phyloP scores from a whole-genome alignment of 2,329 filamentous ascomycete species.

The Mollisiaceae sp. region DNA sequence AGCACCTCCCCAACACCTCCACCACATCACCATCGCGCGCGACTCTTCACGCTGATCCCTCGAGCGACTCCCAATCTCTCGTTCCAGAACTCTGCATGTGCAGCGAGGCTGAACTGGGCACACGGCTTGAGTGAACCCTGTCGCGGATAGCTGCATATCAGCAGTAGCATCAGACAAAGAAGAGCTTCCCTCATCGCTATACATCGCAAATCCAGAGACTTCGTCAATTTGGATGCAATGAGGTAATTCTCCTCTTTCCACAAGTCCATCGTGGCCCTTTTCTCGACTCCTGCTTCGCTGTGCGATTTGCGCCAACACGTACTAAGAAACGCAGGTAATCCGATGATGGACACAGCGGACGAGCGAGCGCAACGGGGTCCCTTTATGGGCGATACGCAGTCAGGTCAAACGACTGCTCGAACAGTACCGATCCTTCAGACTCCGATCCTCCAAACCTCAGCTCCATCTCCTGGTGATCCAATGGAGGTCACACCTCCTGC shows the following conservation, averaged over 20 bases:
- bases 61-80: conserved; percentile 1
- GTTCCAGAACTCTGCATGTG: conserved; percentile 27
- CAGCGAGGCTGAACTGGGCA: conserved; percentile 39
- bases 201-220: conserved; percentile 20
- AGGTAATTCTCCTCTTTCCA: conserved; percentile 33
- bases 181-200: conserved; percentile 30
- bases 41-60: not conserved
- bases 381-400: conserved; percentile 36
- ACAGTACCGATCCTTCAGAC: conserved; percentile 63
- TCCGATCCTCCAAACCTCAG: conserved; percentile 63
- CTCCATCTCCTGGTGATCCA: conserved; percentile 61
- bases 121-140: conserved; percentile 31
- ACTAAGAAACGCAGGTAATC: conserved; percentile 38
- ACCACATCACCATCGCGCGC: not conserved
- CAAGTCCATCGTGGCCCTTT: conserved; percentile 16
- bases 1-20: not conserved
- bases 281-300: conserved; percentile 11
- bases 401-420: conserved; percentile 35
- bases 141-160: conserved; percentile 39
- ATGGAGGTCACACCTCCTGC: conserved; percentile 63
- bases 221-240: conserved; percentile 36
- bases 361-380: conserved; percentile 40
- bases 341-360: conserved; percentile 40
- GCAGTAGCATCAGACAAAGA: conserved; percentile 35
- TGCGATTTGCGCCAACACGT: conserved; percentile 21